Evolutionary conservation across 2,329 filamentous ascomycete species (phyloP), one percentile per base, ranked within the genome.

Genomic region (Harringtonia lauricola): DNA sequence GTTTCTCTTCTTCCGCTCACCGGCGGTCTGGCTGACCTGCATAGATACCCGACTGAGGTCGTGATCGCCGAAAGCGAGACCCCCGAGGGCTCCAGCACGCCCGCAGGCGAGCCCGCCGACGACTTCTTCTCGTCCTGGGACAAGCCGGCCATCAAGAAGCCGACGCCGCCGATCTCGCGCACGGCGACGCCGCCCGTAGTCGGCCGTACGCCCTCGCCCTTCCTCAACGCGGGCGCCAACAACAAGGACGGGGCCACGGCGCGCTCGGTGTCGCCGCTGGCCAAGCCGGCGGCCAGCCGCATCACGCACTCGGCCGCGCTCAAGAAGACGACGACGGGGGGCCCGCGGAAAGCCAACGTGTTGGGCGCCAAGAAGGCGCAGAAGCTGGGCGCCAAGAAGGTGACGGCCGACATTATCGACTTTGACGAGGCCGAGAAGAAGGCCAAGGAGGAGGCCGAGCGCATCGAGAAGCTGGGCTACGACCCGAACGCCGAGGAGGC

Each of bases 51-150:
- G 12, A 72, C 77, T 29, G 86, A 94, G 61, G 89, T 96, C 26
- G 76, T 90, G 21, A 81, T 95, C 52, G 84, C 80, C 45, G 92
- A 96, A 55, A 37, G 28, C n/a, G 74, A 79, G 42, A 68, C 67
- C 21, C 68, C 74, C 39, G 81, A 86, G 47, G 81, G 76, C 52
- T 71, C 78, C 31, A 78, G 74, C 52, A 94, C 87, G 12, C 86
- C 89, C n/a, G 76, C 83, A 37, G 83, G 80, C 52, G 88, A 95
- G 53, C 72, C 77, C 19, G 81, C 83, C 18, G 89, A 95, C 57
- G 92, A 96, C 61, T 98, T 98, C 72, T 98, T 98, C 67, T 95
- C 90, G 10, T 95, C 88, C 1, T 98, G 90, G 92, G 92, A 96
- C 59, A 95, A 96, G 68, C 92, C 92, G 19, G 78, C 88, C 5